Conservation (phyloP, 306 rosid species). For the Oxytropis ochrocephala region DNA sequence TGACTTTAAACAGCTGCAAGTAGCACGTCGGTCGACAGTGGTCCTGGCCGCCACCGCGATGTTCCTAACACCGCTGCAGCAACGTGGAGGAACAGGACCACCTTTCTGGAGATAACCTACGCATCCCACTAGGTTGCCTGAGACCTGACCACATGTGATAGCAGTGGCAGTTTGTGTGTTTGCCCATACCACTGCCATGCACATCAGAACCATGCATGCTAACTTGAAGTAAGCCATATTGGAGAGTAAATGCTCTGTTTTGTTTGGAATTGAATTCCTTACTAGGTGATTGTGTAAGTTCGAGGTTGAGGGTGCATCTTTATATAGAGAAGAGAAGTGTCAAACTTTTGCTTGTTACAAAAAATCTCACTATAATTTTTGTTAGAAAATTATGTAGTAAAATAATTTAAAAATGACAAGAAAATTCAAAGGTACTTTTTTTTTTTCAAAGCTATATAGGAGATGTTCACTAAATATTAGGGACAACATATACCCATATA, state of each 20-base stretch:
- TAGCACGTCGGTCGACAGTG: not conserved
- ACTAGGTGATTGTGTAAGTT: not conserved
- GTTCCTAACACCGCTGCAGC: slow-evolving; percentile 36
- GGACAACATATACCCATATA: no score
- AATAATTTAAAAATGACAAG: no score
- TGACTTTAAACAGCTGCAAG: slow-evolving; percentile 43
- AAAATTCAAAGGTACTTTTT: no score
- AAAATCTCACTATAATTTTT: no score
- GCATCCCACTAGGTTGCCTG: not conserved
- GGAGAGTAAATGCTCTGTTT: not conserved
- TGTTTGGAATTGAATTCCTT: not conserved
- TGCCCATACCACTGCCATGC: slow-evolving; percentile 26
- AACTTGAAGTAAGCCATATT: slow-evolving; percentile 26
- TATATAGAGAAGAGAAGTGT: not conserved
- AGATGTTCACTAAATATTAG: no score
- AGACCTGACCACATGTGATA: slow-evolving; percentile 32
- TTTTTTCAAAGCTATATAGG: no score
- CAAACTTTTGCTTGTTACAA: no score
- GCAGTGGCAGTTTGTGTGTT: slow-evolving; percentile 6
- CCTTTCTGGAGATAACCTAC: not conserved
- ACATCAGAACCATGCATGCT: slow-evolving; percentile 18
- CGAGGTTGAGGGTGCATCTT: not conserved
- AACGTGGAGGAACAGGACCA: not conserved
- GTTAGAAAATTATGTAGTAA: no score
- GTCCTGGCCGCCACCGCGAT: slow-evolving; percentile 8